Conservation (phyloP, 1,139 yeast species). For the Geotrichum reessii region DNA sequence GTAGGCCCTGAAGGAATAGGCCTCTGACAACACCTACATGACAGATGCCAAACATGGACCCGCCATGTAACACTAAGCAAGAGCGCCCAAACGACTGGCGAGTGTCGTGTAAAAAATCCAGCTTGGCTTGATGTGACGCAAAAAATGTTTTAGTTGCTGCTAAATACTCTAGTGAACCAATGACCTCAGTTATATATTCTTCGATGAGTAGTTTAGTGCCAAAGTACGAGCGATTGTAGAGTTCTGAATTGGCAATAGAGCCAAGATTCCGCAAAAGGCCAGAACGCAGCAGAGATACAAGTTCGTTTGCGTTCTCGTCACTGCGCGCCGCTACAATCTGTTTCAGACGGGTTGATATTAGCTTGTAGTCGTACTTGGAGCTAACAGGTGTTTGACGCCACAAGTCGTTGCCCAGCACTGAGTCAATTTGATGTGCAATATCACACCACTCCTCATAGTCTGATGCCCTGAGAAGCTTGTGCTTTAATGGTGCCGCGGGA, state of each 20-base stretch:
- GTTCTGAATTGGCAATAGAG: conserved; percentile 72
- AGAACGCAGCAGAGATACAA: conserved; percentile 70
- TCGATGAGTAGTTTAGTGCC: conserved; percentile 89
- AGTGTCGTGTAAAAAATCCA: conserved; percentile 86
- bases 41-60: conserved; percentile 86
- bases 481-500: conserved; percentile 16
- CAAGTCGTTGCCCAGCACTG: conserved; percentile 35
- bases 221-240: conserved; percentile 74
- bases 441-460: conserved; percentile 35
- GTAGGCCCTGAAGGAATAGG: conserved; percentile 59
- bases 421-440: conserved; percentile 35
- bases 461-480: conserved; percentile 26
- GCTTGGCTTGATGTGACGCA: conserved; percentile 47
- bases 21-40: conserved; percentile 91
- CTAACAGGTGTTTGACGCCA: conserved; percentile 76
- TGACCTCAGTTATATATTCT: conserved; percentile 73
- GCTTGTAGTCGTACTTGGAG: conserved; percentile 73
- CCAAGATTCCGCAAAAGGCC: conserved; percentile 88
- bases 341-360: conserved; percentile 69
- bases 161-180: conserved; percentile 57
- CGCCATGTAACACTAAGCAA: conserved; percentile 87
- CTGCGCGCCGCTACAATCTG: conserved; percentile 58
- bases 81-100: conserved; percentile 87
- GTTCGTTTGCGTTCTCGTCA: conserved; percentile 49
- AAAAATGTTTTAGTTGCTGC: conserved; percentile 21